These are phyloP conservation scores for Chalara sp. DNA, from an alignment of 2,329 filamentous ascomycete genomes.

Conservation along the genomic window DNA sequence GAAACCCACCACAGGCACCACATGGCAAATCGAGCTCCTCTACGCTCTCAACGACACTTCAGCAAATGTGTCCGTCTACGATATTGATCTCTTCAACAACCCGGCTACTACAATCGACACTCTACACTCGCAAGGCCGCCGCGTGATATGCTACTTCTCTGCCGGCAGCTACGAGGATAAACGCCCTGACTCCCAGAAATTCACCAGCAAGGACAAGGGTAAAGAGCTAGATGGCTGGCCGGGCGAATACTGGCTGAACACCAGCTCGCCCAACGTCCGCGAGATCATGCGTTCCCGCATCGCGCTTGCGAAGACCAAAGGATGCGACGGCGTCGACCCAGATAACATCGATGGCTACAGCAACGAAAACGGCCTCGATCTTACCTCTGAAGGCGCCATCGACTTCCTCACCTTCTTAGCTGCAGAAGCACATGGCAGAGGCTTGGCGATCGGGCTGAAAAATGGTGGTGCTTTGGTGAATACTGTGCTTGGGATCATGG, in stretches of 20 bases:
- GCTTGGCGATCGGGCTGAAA: constrained; percentile 60
- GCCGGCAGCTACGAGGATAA: constrained; percentile 1
- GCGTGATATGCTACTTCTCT: constrained; percentile 3
- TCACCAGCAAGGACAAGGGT: background rate
- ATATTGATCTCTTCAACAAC: constrained; percentile 1
- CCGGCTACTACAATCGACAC: background rate
- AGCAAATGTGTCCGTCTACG: background rate
- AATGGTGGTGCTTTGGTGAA: constrained; percentile 51
- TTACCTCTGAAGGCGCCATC: constrained; percentile 51
- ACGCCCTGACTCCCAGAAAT: background rate
- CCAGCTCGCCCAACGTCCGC: constrained; percentile 49
- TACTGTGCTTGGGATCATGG: constrained; percentile 5
- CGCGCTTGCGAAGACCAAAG: constrained; percentile 49
- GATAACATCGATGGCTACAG: constrained; percentile 65
- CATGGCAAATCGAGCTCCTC: background rate
- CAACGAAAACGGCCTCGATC: constrained; percentile 51
- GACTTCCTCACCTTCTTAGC: constrained; percentile 56
- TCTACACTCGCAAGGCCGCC: background rate
- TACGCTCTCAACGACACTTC: background rate
- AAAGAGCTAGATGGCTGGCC: constrained; percentile 54
- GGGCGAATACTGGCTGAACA: constrained; percentile 60
- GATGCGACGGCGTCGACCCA: constrained; percentile 62
- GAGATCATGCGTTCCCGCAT: constrained; percentile 56
- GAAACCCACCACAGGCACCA: background rate
- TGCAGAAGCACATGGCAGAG: constrained; percentile 41